Evolutionary conservation across 2,329 filamentous ascomycete species (phyloP).

Genomic region (Ascosphaera aggregata): DNA sequence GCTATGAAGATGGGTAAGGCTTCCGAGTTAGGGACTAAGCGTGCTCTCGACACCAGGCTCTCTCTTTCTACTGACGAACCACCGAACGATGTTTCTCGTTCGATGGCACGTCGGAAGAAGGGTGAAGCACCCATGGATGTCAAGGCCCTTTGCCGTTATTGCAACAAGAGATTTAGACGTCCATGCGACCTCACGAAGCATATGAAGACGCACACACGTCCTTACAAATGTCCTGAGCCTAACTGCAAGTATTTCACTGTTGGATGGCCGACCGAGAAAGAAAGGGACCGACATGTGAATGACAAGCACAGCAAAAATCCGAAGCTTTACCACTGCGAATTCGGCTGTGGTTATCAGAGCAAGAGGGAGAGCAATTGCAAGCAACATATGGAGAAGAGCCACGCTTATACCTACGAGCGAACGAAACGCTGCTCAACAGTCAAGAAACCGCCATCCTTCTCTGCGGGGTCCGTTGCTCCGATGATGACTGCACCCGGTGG

Average conservation of each 20-base stretch:
- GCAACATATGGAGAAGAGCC: slow-evolving; percentile 96
- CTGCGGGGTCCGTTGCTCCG: no score
- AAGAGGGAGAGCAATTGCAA: slow-evolving; percentile 96
- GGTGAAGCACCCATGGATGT: slow-evolving; percentile 69
- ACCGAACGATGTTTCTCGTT: slow-evolving; percentile 71
- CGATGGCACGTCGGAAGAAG: slow-evolving; percentile 92
- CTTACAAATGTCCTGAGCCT: slow-evolving; percentile 69
- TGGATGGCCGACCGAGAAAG: slow-evolving; percentile 95
- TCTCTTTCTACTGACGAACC: no score
- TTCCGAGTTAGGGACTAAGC: no score
- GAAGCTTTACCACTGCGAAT: slow-evolving; percentile 62
- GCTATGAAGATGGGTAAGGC: no score
- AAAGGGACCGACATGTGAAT: slow-evolving; percentile 85
- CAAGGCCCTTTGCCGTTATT: slow-evolving; percentile 58
- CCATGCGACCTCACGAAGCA: slow-evolving; percentile 97
- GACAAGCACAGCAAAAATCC: slow-evolving; percentile 78
- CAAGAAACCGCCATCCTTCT: no score
- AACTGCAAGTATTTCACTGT: slow-evolving; percentile 77
- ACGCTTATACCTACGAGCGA: slow-evolving; percentile 73
- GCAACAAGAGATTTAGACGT: slow-evolving; percentile 82
- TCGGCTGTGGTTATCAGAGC: slow-evolving; percentile 75
- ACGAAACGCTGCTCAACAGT: no score
- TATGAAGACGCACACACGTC: slow-evolving; percentile 89
- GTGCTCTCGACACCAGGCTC: no score
- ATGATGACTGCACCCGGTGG: no score